These are phyloP conservation scores for Thalassiosira mediterranea DNA, from an alignment of 352 stramenopile genomes.

Conservation along the genomic window DNA sequence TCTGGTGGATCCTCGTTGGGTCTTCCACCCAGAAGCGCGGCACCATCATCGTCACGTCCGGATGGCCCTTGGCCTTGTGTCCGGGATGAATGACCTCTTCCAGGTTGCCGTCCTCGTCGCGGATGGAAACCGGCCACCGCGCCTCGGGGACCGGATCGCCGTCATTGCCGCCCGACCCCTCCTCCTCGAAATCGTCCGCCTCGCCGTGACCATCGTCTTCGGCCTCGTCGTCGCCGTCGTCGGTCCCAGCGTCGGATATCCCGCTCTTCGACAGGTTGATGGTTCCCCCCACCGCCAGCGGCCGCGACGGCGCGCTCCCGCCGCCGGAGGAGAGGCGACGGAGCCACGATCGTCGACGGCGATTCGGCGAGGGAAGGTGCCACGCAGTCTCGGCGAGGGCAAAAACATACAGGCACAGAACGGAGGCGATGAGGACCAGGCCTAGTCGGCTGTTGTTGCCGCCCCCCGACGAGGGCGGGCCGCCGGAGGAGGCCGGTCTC, in stretches of 20 bases:
- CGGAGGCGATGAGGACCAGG: conserved; percentile 46
- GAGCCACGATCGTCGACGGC: conserved; percentile 32
- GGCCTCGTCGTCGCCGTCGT: conserved; percentile 4
- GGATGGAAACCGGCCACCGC: conserved; percentile 66
- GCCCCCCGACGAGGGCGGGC: too few relatives aligned
- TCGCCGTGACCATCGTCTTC: conserved; percentile 4
- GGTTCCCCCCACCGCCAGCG: conserved; percentile 24
- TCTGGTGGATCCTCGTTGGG: conserved; percentile 63
- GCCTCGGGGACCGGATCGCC: conserved; percentile 42
- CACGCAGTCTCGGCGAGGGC: conserved; percentile 53
- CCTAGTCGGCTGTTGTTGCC: conserved; percentile 53
- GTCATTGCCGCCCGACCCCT: background rate
- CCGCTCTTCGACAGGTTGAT: conserved; percentile 56
- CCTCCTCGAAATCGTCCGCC: conserved; percentile 8
- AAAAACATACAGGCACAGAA: conserved; percentile 66
- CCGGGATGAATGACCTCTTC: conserved; percentile 74
- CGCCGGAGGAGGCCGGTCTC: too few relatives aligned
- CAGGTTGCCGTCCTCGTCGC: conserved; percentile 61
- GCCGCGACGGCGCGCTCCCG: conserved; percentile 1
- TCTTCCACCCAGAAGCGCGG: conserved; percentile 71
- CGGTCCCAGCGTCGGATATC: conserved; percentile 18
- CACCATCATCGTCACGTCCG: conserved; percentile 65
- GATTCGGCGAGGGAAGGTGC: conserved; percentile 52
- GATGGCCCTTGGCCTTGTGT: conserved; percentile 49
- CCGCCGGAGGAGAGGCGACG: conserved; percentile 9